These are phyloP conservation scores for Willaertia magna DNA, from an alignment of 208 protist genomes.

Conservation along the genomic window DNA sequence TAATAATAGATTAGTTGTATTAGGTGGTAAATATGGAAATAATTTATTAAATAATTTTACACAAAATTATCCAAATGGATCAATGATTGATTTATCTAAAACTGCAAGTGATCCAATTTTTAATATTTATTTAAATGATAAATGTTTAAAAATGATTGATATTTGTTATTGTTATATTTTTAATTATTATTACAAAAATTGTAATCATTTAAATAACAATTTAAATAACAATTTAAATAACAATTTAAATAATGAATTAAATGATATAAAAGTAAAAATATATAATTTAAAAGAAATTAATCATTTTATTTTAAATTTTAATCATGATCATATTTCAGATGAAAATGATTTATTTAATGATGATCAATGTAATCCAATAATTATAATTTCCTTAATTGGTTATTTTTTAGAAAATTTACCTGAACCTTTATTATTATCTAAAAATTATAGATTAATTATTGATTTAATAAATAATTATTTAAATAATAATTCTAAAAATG, in stretches of 20 bases:
- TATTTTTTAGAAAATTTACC: neutral
- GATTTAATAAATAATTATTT: neutral
- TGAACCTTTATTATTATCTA: neutral
- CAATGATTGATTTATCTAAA: neutral
- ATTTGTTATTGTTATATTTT: neutral
- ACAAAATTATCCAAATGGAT: neutral
- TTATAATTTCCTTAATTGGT: neutral
- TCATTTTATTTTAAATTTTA: neutral
- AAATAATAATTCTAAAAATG: neutral
- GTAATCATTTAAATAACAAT: neutral
- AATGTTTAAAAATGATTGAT: neutral
- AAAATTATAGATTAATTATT: neutral
- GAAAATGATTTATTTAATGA: neutral
- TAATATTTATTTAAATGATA: neutral
- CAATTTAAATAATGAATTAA: too few relatives aligned
- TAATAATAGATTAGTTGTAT: neutral
- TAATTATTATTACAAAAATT: neutral
- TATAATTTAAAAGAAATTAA: neutral
- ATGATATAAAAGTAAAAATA: too few relatives aligned
- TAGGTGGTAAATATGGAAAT: neutral
- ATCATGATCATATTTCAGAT: neutral
- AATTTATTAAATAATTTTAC: too few relatives aligned
- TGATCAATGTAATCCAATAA: neutral
- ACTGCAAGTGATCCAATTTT: neutral
- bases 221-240: neutral